Evolutionary conservation across 768 basidiomycete genomes (phyloP).

Genomic region (Omphalotus guepiniiformis): DNA sequence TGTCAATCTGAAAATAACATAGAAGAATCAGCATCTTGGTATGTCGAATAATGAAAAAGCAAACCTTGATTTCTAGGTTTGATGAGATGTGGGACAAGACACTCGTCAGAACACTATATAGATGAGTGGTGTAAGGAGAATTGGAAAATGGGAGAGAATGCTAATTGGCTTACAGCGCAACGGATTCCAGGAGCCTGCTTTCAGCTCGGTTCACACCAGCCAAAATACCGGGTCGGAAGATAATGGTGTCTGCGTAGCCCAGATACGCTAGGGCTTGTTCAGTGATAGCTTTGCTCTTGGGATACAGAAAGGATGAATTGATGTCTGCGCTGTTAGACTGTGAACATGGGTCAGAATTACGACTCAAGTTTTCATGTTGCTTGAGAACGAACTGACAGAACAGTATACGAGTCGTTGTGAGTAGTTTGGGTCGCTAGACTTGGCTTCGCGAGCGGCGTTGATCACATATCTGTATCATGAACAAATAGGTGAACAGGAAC

Average conservation of each 20-base stretch:
- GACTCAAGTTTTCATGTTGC: background rate
- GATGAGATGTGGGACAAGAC: conserved; percentile 34
- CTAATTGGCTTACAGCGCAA: conserved; percentile 38
- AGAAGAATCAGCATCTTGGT: background rate
- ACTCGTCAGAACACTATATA: conserved; percentile 27
- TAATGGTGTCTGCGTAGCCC: conserved; percentile 66
- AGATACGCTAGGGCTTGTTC: conserved; percentile 62
- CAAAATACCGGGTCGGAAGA: conserved; percentile 54
- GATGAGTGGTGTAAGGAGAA: background rate
- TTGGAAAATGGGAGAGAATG: background rate
- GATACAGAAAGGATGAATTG: conserved; percentile 48
- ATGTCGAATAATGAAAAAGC: conserved; percentile 1
- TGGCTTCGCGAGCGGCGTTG: conserved; percentile 65
- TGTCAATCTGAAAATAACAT: conserved; percentile 35
- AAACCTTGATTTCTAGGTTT: conserved; percentile 41
- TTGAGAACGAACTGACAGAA: conserved; percentile 43
- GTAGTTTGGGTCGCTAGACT: conserved; percentile 36
- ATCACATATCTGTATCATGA: conserved; percentile 63
- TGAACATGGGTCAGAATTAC: background rate
- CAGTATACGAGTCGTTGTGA: conserved; percentile 66
- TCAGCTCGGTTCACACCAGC: conserved; percentile 31
- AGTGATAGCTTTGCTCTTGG: conserved; percentile 72
- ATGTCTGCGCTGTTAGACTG: conserved; percentile 49
- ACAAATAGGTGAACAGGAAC: background rate
- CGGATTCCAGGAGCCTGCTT: conserved; percentile 33